Percentiles rank a stretch among this genome's conserved stretches.
phyloP scores from a whole-genome alignment of 2,329 filamentous ascomycete genomes.

The Apiospora kogelbergensis region DNA sequence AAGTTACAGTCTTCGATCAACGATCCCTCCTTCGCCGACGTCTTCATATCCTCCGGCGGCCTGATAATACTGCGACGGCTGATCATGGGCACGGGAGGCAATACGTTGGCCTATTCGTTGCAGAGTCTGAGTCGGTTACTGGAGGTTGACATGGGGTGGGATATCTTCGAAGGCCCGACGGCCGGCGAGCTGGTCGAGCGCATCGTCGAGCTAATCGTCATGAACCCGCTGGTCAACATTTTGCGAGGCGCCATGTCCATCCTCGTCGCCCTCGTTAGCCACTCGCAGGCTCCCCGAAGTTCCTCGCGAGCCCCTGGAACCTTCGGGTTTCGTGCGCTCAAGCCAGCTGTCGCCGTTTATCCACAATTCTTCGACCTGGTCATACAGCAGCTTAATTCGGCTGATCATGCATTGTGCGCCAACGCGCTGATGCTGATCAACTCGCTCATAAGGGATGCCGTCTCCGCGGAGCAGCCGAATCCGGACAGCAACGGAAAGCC shows the following conservation, averaged over 20 bases:
- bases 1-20: slow-evolving; percentile 94
- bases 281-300: slow-evolving; percentile 60
- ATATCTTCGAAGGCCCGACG: slow-evolving; percentile 68
- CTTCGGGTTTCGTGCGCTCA: slow-evolving; percentile 88
- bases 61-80: slow-evolving; percentile 78
- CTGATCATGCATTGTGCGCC: slow-evolving; percentile 92
- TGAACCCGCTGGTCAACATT: slow-evolving; percentile 95
- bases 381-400: slow-evolving; percentile 86
- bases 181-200: slow-evolving; percentile 68
- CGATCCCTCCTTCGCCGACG: slow-evolving; percentile 93
- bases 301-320: slow-evolving; percentile 50
- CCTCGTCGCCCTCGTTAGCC: slow-evolving; percentile 86
- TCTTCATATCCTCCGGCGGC: slow-evolving; percentile 90
- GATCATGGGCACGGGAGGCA: slow-evolving; percentile 82
- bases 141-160: slow-evolving; percentile 98
- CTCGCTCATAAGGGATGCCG: slow-evolving; percentile 87
- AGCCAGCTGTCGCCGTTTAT: slow-evolving; percentile 86
- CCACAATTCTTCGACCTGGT: slow-evolving; percentile 94
- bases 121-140: slow-evolving; percentile 84
- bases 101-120: slow-evolving; percentile 92
- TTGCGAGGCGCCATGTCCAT: slow-evolving; percentile 96
- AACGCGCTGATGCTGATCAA: slow-evolving; percentile 96
- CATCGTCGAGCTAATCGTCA: slow-evolving; percentile 91
- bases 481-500: slow-evolving; percentile 34
- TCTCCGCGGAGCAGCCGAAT: slow-evolving; percentile 70